Percentiles rank a stretch among this genome's conserved stretches.
These are phyloP conservation scores for Ziziphus jujuba DNA, from an alignment of 306 rosid genomes.

Conservation along the genomic window DNA sequence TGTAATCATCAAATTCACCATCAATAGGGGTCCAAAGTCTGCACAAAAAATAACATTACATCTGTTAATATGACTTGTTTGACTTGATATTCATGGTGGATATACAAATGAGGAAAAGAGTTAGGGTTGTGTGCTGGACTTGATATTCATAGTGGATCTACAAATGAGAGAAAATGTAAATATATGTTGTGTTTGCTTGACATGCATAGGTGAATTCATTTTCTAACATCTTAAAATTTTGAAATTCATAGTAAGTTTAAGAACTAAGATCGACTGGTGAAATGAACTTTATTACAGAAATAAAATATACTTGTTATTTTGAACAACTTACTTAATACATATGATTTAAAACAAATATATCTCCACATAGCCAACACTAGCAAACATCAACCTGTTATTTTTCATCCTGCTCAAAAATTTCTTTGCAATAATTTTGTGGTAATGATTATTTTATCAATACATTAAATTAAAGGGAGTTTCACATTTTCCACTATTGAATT, in stretches of 20 bases:
- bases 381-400: background rate
- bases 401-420: no score
- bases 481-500: constrained; percentile 1
- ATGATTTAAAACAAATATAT: background rate
- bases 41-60: constrained; percentile 16
- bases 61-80: constrained; percentile 3
- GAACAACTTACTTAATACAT: background rate
- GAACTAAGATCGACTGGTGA: background rate
- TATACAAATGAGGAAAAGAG: no score
- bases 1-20: constrained; percentile 97
- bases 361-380: background rate
- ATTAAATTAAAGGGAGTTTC: constrained; percentile 6
- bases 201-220: no score
- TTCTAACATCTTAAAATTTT: no score
- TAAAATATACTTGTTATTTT: background rate
- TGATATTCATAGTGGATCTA: no score
- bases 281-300: background rate
- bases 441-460: background rate
- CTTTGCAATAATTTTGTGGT: background rate
- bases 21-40: constrained; percentile 94
- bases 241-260: background rate
- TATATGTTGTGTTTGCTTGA: no score
- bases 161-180: no score
- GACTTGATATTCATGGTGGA: background rate
- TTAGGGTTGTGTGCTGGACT: no score